Base-by-base conservation (phyloP, 768 basidiomycete species). In the Russula earlei region DNA sequence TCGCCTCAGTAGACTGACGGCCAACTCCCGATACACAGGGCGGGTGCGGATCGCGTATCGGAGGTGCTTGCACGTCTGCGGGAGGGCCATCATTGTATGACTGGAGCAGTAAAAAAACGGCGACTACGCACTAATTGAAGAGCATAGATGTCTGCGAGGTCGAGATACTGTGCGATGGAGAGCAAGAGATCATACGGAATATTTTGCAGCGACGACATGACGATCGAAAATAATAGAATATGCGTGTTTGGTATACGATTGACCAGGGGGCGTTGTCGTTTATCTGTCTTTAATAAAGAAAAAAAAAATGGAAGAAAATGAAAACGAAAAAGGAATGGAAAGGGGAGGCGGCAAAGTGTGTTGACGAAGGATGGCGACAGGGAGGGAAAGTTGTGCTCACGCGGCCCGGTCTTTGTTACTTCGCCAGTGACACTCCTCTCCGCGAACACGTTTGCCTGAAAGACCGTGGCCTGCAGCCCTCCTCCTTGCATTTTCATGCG, bases 151-250 rank as follows among this genome's bases (percentile, higher is more conserved):
- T 86, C 85, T 44, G 68, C 69, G 62, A 83, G 69, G 60, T 82
- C 75, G 31, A 87, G 75, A 68, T 80, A 78, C 41, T 74, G 75
- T 5, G 82, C 77, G 66, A 87, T 78, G 70, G 83, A 82, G 54
- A 87, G 75, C 42, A 87, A 66, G 19, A 87, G 71, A 71, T 87
- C 85, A 67, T 85, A 85, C 0, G 85, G 85, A 19, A 87, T 71
- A 5, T 70, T 72, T 57, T 68, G 66, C 49, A 77, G 65, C 12
- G 70, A 69, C 17, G 58, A 22, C 57, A 58, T 58, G 25, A 17
- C 10, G 9, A 20, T 19, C 20, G 17, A 14, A 31, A 19, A 36
- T 46, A 47, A 36, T 29, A 8, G 11, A 40, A 14, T 17, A 20
- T 4, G 50, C 31, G 45, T 33, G 24, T 34, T 52, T 27, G 51